Conservation (phyloP, 345 rosid species). For the Aethionema arabicum region DNA sequence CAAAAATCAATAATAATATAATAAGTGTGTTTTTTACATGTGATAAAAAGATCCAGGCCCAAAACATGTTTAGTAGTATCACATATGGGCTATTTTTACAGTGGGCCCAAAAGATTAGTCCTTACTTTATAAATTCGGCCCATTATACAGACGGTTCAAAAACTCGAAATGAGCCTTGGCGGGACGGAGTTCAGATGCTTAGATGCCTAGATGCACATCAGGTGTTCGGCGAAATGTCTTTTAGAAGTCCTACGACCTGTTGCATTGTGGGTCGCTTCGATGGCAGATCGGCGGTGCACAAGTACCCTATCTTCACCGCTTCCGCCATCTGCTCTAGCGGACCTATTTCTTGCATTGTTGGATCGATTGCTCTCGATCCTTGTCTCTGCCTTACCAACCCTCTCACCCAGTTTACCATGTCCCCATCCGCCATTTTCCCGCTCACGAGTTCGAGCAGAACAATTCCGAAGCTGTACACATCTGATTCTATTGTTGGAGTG, state of each 20-base stretch:
- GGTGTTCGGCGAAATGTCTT: constrained; percentile 48
- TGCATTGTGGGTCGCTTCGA: constrained; percentile 90
- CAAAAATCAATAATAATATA: too few relatives aligned
- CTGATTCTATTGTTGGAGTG: constrained; percentile 64
- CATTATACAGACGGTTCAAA: too few relatives aligned
- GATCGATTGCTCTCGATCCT: constrained; percentile 60
- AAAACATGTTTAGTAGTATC: too few relatives aligned
- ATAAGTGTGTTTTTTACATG: too few relatives aligned
- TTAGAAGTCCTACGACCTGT: constrained; percentile 90
- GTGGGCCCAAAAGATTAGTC: too few relatives aligned
- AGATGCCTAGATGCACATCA: neutral
- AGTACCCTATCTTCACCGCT: constrained; percentile 84
- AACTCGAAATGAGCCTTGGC: too few relatives aligned
- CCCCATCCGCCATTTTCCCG: constrained; percentile 65
- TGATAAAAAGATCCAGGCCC: too few relatives aligned
- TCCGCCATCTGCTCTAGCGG: constrained; percentile 61
- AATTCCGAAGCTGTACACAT: constrained; percentile 85
- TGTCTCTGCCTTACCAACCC: constrained; percentile 60
- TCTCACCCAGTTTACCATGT: constrained; percentile 75
- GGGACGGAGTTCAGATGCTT: too few relatives aligned
- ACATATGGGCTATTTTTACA: too few relatives aligned
- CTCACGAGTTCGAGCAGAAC: constrained; percentile 80
- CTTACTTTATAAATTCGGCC: too few relatives aligned
- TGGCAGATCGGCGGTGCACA: constrained; percentile 83
- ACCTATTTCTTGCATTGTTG: constrained; percentile 51